Evolutionary conservation across 176 grass and related monocot genomes (phyloP).

Genomic region (Melocanna baccifera): DNA sequence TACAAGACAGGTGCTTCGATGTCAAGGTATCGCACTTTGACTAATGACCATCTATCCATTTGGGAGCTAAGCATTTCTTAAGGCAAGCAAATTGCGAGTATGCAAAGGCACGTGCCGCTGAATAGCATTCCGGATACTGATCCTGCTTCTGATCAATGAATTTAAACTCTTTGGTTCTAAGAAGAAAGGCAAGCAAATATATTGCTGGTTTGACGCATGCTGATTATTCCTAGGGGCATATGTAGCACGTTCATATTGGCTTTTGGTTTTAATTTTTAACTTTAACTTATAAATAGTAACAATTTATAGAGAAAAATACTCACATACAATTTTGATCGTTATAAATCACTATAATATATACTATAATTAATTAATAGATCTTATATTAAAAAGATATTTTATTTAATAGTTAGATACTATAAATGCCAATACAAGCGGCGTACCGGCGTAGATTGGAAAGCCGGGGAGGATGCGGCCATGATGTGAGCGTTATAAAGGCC

Average conservation of each 20-base stretch:
- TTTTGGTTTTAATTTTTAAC: too few relatives aligned
- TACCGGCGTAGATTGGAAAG: neutral
- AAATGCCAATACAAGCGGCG: too few relatives aligned
- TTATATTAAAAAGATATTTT: too few relatives aligned
- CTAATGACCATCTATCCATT: neutral
- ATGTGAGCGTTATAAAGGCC: neutral
- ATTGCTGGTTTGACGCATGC: neutral
- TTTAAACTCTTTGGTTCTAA: neutral
- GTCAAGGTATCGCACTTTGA: conserved; percentile 2
- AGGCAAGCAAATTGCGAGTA: neutral
- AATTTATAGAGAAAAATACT: too few relatives aligned
- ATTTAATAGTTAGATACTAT: too few relatives aligned
- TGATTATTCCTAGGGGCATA: neutral
- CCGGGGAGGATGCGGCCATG: neutral
- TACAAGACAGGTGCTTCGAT: neutral
- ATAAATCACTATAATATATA: too few relatives aligned
- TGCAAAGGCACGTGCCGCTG: neutral
- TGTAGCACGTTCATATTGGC: neutral
- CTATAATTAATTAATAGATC: too few relatives aligned
- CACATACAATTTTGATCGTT: too few relatives aligned
- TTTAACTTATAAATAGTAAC: too few relatives aligned
- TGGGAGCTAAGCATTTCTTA: neutral
- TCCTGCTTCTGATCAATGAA: too few relatives aligned
- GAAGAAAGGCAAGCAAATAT: neutral
- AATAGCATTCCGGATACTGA: neutral